These are phyloP conservation scores for Eremothecium sinecaudum DNA, from an alignment of 1,139 yeast genomes.

Conservation along the genomic window DNA sequence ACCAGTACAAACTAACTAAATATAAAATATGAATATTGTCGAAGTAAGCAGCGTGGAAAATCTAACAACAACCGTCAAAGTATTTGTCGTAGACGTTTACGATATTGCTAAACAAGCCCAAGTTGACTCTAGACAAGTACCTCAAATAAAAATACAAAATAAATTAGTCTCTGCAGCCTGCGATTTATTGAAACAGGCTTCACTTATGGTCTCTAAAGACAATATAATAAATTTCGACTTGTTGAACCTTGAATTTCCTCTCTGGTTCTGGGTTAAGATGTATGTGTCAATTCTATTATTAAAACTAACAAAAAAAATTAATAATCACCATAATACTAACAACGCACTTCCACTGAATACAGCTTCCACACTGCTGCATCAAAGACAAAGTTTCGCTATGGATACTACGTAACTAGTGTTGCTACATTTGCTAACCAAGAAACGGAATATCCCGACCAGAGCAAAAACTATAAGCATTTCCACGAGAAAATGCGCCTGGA, in stretches of 20 bases:
- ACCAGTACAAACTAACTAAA: not conserved
- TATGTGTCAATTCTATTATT: not conserved
- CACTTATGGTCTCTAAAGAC: not conserved
- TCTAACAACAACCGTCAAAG: not conserved
- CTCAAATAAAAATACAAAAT: conserved; percentile 3
- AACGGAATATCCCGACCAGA: not conserved
- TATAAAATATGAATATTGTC: not conserved
- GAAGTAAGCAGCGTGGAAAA: not conserved
- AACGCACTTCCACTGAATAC: too few species aligned
- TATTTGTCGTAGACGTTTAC: not conserved
- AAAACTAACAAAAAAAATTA: not conserved
- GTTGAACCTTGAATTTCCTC: not conserved
- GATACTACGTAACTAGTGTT: not conserved
- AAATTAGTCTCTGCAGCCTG: not conserved
- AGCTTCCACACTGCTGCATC: not conserved
- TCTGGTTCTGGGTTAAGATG: conserved; percentile 5
- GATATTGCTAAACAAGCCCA: not conserved
- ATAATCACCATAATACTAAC: too few species aligned
- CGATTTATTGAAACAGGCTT: not conserved
- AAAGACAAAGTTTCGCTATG: not conserved
- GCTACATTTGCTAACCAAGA: not conserved
- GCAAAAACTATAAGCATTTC: not conserved
- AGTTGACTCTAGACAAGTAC: not conserved
- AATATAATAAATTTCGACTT: conserved; percentile 3
- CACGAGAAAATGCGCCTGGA: not conserved